Conservation (phyloP, 2,329 filamentous ascomycete genomes). For the Balansia obtecta region DNA sequence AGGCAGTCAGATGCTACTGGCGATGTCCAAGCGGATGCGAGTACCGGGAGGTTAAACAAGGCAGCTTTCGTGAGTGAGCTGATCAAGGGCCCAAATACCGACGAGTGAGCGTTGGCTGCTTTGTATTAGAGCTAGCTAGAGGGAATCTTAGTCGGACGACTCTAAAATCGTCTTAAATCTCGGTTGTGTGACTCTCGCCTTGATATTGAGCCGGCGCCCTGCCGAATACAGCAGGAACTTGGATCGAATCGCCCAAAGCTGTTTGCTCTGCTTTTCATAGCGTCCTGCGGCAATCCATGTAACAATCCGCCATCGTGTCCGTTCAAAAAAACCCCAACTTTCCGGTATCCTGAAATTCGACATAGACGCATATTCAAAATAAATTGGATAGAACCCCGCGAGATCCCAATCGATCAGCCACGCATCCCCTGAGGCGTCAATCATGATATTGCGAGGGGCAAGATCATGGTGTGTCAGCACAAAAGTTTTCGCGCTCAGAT, state of each 20-base stretch:
- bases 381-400: neutral
- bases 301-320: neutral
- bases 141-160: no score
- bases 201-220: neutral
- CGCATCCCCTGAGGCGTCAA: neutral
- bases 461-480: conserved; percentile 1
- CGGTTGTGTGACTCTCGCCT: neutral
- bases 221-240: neutral
- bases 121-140: no score
- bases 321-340: neutral
- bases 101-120: no score
- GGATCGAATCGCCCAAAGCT: neutral
- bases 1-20: no score
- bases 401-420: conserved; percentile 1
- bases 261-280: neutral
- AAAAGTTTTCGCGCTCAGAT: neutral
- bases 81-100: no score
- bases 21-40: no score
- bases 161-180: neutral
- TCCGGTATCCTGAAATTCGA: neutral
- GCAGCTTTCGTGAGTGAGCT: no score
- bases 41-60: no score
- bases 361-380: conserved; percentile 1
- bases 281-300: conserved; percentile 1
- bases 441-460: conserved; percentile 1